Evolutionary conservation across 139 green algal species (phyloP).

Genomic region (Coelastrella sp.): DNA sequence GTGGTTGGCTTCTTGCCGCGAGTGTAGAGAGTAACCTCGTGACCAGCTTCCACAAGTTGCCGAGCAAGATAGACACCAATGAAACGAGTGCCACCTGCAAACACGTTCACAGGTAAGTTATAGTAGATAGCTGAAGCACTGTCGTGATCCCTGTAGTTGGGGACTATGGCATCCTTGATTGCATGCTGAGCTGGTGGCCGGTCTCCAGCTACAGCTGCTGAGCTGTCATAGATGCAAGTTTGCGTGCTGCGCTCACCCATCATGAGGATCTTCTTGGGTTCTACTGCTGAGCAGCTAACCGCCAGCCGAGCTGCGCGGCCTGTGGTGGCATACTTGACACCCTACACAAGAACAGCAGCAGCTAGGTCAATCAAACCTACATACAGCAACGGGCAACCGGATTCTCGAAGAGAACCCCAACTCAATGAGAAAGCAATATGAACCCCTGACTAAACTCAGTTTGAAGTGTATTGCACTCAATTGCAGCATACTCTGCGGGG

Average conservation of each 20-base stretch:
- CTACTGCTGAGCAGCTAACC: constrained; percentile 39
- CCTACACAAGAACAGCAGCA: constrained; percentile 16
- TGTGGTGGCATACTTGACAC: constrained; percentile 11
- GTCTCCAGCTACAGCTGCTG: background rate
- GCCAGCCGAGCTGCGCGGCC: constrained; percentile 41
- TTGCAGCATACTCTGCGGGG: no score
- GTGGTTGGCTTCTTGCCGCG: constrained; percentile 92
- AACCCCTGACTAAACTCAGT: no score
- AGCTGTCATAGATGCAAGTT: background rate
- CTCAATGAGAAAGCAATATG: no score
- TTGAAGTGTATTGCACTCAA: no score
- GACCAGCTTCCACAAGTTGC: constrained; percentile 80
- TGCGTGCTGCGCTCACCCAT: constrained; percentile 72
- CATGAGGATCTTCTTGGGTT: constrained; percentile 91
- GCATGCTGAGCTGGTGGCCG: background rate
- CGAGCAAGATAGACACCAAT: constrained; percentile 96
- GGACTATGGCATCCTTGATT: background rate
- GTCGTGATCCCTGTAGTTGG: background rate
- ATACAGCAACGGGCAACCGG: background rate
- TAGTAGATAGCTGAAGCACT: no score
- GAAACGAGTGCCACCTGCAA: constrained; percentile 97
- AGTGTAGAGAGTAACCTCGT: constrained; percentile 86
- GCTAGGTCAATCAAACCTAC: background rate
- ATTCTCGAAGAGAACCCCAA: no score
- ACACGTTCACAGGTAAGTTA: no score